Percentiles rank a stretch among this genome's conserved stretches.
These are phyloP conservation scores for Hanseniaspora sp. DNA, from an alignment of 1,139 yeast genomes.

Conservation along the genomic window DNA sequence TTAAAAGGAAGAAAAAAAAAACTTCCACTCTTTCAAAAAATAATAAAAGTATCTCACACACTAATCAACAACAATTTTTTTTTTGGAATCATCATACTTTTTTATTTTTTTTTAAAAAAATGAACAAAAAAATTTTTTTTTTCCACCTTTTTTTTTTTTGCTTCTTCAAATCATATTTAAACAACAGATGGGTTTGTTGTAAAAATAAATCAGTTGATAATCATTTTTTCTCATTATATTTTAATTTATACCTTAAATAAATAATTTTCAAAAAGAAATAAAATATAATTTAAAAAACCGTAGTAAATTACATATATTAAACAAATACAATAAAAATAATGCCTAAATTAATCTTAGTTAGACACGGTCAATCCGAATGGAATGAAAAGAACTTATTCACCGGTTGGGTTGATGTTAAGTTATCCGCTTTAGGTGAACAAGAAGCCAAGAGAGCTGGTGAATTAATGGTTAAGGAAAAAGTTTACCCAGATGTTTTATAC, in stretches of 20 bases:
- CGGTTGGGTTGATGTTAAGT: constrained; percentile 95
- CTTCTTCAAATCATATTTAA: background rate
- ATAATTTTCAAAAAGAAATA: too few species aligned
- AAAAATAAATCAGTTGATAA: background rate
- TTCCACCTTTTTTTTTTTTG: too few species aligned
- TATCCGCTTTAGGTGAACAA: constrained; percentile 72
- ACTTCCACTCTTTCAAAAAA: too few species aligned
- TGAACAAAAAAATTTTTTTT: too few species aligned
- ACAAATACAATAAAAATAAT: constrained; percentile 24
- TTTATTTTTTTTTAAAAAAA: too few species aligned
- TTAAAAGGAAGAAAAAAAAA: too few species aligned
- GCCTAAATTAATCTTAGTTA: constrained; percentile 68
- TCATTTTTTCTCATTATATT: background rate
- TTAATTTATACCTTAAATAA: too few species aligned
- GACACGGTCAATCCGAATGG: constrained; percentile 99
- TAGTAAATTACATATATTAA: constrained; percentile 1
- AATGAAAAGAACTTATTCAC: constrained; percentile 96
- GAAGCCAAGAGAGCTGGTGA: constrained; percentile 95
- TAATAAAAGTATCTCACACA: background rate
- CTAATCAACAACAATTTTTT: background rate
- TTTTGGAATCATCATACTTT: background rate
- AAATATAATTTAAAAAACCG: too few species aligned
- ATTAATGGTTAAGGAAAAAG: constrained; percentile 75
- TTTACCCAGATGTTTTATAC: constrained; percentile 77
- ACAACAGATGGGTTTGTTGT: background rate